Base-by-base conservation (phyloP, 1,139 yeast genomes). In the Taiozyma sp. region DNA sequence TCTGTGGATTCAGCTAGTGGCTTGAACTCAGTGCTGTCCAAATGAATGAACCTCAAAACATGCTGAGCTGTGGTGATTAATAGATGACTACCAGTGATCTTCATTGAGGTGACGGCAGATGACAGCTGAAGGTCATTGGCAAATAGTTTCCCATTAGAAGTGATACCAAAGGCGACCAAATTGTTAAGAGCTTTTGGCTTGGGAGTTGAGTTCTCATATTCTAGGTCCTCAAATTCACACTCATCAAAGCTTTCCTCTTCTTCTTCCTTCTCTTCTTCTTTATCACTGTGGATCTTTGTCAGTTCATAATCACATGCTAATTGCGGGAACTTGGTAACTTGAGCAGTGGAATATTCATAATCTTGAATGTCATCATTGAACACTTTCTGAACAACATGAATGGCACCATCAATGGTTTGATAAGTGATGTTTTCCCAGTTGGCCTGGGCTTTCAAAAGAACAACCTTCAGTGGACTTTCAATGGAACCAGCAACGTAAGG, bases 11-110 rank as follows among this genome's bases (percentile, higher is more conserved):
- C 63, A 4, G 69, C 66, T 41, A 72, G 54, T 28, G 72, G 70
- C 49, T 70, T 65, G 58, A 73, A 65, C 53, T 66, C 70, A 3
- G 72, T 70, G 0, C 77, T 63, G 45, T 74, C 73, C 63, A 92
- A 72, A 68, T 91, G 97, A 43, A 90, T 79, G 62, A 95, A 91
- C 65, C 92, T 87, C 57, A 93, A 75, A 56, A 82, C 82, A 54
- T 91, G 87, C 61, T 88, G 95, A 4, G 96, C 96, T 2, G 97
- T 92, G 0, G 99, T 93, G 66, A 88, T 87, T 29, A 91, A 70
- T 40, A 93, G 71, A 62, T 87, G 87, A 2, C 82, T 74, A 48
- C 85, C 92, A 0, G 96, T 83, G 27, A 87, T 71, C 54, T 81
- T 79, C 52, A 93, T 70, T 0, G 98, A 92, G 0, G 98, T 92